Evolutionary conservation across 805 yeast species (phyloP).

Genomic region (Metahyphopichia silvanorum): DNA sequence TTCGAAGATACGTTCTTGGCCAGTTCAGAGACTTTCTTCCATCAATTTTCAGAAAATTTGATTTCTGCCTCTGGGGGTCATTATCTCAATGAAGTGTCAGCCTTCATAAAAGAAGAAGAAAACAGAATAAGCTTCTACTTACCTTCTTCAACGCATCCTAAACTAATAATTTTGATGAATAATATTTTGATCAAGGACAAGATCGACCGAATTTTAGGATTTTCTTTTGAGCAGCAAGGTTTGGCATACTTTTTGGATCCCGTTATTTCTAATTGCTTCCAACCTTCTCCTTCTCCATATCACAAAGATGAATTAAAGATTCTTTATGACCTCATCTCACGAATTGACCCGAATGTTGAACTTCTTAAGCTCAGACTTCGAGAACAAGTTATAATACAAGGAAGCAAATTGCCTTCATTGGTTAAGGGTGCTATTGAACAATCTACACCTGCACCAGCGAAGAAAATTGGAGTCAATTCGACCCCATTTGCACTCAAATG

Average conservation of each 20-base stretch:
- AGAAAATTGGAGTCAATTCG: constrained; percentile 17
- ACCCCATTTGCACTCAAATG: constrained; percentile 62
- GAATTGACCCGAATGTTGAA: constrained; percentile 52
- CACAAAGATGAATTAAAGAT: constrained; percentile 38
- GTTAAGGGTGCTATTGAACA: constrained; percentile 13
- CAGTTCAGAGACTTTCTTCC: constrained; percentile 56
- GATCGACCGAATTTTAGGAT: constrained; percentile 50
- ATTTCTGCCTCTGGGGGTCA: constrained; percentile 46
- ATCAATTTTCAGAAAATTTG: constrained; percentile 41
- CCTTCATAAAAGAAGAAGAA: constrained; percentile 62
- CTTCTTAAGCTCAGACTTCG: constrained; percentile 48
- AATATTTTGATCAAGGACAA: constrained; percentile 55
- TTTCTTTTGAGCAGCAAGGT: constrained; percentile 51
- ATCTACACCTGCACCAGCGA: not conserved
- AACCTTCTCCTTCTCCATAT: no score
- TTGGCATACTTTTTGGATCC: constrained; percentile 54
- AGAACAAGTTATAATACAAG: constrained; percentile 45
- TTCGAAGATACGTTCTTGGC: constrained; percentile 66
- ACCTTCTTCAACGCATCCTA: constrained; percentile 52
- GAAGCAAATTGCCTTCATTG: constrained; percentile 30
- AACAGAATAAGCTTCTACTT: constrained; percentile 50
- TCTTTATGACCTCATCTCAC: constrained; percentile 47
- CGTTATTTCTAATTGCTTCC: constrained; percentile 19
- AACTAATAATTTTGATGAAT: constrained; percentile 54
- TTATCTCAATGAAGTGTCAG: constrained; percentile 50